phyloP scores from a whole-genome alignment of 768 basidiomycete species.

The Lentinus brumalis region DNA sequence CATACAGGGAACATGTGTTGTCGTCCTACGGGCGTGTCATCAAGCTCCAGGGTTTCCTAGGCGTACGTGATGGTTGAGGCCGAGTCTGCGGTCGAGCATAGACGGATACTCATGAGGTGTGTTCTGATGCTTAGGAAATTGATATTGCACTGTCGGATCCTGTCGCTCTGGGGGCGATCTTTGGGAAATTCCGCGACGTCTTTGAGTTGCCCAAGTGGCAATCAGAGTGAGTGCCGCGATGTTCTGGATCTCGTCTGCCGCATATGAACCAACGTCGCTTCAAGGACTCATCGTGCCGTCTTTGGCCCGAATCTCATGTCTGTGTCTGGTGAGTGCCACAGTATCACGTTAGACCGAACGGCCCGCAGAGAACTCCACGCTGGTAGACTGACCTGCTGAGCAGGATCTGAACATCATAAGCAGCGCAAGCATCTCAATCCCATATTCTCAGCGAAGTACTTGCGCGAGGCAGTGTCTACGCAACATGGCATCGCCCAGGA shows the following conservation, averaged over 20 bases:
- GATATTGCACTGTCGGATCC: background rate
- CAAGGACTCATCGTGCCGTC: no score
- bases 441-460: background rate
- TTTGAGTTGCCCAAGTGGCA: background rate
- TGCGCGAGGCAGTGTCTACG: constrained; percentile 2
- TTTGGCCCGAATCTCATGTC: no score
- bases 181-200: no score
- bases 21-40: constrained; percentile 9
- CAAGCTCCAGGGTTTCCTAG: background rate
- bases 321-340: no score
- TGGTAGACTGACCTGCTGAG: background rate
- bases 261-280: background rate
- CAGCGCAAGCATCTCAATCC: constrained; percentile 12
- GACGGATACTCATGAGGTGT: background rate
- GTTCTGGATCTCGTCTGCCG: background rate
- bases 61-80: background rate
- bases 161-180: no score
- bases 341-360: no score
- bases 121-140: background rate
- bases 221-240: background rate
- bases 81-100: no score
- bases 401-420: background rate
- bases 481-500: constrained; percentile 2
- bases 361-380: background rate
- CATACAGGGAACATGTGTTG: background rate